Evolutionary conservation across 257 asterid species (phyloP), one percentile per base, ranked within the genome.

Genomic region (Craterostigma plantagineum): DNA sequence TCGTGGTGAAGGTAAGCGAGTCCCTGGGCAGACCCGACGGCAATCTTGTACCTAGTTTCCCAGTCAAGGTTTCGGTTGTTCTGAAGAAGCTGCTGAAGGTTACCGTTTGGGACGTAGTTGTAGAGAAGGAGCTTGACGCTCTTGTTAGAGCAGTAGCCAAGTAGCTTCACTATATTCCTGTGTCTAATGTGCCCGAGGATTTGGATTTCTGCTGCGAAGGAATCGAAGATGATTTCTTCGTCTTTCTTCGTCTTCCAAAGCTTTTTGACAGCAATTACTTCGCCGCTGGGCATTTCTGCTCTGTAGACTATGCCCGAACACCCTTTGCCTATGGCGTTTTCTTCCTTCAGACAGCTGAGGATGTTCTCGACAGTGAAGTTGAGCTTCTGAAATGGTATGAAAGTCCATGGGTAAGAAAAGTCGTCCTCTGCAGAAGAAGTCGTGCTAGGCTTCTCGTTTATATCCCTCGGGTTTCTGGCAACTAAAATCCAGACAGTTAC

Each of bases 161-260:
- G 50, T 13, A 87, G 64, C 59, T 73, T 87, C 53, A 87, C 90
- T 17, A 87, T 87, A 49, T 87, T 87, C 51, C 95, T 65, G 50
- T 87, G 97, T 76, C 90, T 71, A 50, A 87, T 87, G 58, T 81
- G 95, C 38, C 97, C 97, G 3, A 87, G 93, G 13, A 71, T 87
- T 56, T 87, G 95, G 57, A 87, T 79, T 47, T 87, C 97, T 34
- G 93, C 95, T 1, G 93, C 92, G 45, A 87, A 87, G 0, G 85
- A 81, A 58, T 78, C 97, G 0, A 2, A 23, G 30, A 81, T 42
- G 0, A 59, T 62, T 14, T 81, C 84, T 40, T 81, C 90, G 0
- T 70, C 90, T 41, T 71, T 81, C 65, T 62, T 78, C 0, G 90
- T 73, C 60, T 76, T 81, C 95, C 95, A 81, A 3, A 82, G 92